These are phyloP conservation scores for Ceratocystis eucalypticola DNA, from an alignment of 2,329 filamentous ascomycete species.

Conservation along the genomic window DNA sequence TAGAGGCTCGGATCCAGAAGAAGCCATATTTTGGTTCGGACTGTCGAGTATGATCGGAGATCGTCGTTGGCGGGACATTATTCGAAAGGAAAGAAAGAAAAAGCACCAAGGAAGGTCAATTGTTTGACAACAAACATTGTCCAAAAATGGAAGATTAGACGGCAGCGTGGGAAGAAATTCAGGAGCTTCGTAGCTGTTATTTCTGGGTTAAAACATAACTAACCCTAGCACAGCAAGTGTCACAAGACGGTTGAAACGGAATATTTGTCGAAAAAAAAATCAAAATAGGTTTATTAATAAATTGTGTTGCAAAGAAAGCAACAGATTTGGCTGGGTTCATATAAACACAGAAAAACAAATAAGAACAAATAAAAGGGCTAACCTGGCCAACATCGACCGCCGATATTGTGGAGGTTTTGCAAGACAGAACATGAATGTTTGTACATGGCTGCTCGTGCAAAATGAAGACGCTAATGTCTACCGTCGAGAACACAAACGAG, in stretches of 20 bases:
- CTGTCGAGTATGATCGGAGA: background rate
- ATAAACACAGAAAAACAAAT: background rate
- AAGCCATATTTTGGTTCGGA: background rate
- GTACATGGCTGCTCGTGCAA: background rate
- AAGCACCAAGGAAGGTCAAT: background rate
- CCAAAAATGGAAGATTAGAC: too few relatives aligned
- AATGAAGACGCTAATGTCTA: background rate
- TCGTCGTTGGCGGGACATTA: background rate
- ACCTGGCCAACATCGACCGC: background rate
- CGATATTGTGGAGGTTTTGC: background rate
- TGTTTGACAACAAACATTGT: too few relatives aligned
- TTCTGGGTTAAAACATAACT: background rate
- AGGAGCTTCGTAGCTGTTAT: too few relatives aligned
- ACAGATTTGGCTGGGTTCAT: too few relatives aligned
- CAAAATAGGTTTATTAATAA: background rate
- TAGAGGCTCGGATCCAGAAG: slow-evolving; percentile 6
- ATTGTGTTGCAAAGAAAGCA: background rate
- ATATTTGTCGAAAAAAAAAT: background rate
- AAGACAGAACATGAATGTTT: background rate
- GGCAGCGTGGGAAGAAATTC: too few relatives aligned
- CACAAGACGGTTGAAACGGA: background rate
- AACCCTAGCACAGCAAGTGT: background rate
- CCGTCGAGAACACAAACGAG: background rate
- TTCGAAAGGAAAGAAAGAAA: slow-evolving; percentile 19
- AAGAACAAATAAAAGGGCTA: background rate